Percentiles rank a stretch among this genome's conserved stretches.
Evolutionary conservation across 2,329 filamentous ascomycete species (phyloP).

Genomic region (Sporothrix curviconia): DNA sequence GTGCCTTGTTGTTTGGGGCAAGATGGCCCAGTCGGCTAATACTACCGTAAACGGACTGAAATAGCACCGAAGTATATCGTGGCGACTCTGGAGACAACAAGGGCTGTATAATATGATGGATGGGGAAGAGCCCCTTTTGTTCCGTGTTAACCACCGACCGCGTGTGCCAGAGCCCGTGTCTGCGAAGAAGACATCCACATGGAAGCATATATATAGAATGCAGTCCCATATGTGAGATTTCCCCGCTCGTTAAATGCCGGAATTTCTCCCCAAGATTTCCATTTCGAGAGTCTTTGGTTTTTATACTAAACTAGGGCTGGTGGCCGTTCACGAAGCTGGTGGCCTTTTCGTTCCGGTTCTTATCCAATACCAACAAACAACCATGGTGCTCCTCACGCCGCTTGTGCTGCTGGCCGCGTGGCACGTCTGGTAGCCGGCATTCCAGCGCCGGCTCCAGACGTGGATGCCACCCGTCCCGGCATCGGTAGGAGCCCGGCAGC

Average conservation of each 20-base stretch:
- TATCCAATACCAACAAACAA: neutral
- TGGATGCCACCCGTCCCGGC: neutral
- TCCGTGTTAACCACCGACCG: neutral
- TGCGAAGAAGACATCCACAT: neutral
- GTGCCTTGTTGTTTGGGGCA: neutral
- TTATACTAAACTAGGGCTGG: too few species aligned
- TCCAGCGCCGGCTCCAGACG: neutral
- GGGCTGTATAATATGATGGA: neutral
- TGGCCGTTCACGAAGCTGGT: neutral
- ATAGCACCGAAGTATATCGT: neutral
- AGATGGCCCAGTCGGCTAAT: neutral
- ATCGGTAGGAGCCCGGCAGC: neutral
- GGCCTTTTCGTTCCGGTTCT: neutral
- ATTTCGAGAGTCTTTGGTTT: too few species aligned
- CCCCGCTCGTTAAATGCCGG: too few species aligned
- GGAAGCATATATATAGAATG: neutral
- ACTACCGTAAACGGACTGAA: neutral
- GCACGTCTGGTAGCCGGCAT: neutral
- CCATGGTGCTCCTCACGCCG: constrained; percentile 5
- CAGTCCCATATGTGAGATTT: too few species aligned
- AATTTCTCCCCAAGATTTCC: too few species aligned
- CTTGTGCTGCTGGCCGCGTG: constrained; percentile 7
- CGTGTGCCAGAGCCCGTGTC: too few species aligned
- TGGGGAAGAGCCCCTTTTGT: neutral
- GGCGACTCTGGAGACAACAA: too few species aligned